Evolutionary conservation across 176 grass and related monocot genomes (phyloP), one percentile per base, ranked within the genome.

Genomic region (Ensete glaucum): DNA sequence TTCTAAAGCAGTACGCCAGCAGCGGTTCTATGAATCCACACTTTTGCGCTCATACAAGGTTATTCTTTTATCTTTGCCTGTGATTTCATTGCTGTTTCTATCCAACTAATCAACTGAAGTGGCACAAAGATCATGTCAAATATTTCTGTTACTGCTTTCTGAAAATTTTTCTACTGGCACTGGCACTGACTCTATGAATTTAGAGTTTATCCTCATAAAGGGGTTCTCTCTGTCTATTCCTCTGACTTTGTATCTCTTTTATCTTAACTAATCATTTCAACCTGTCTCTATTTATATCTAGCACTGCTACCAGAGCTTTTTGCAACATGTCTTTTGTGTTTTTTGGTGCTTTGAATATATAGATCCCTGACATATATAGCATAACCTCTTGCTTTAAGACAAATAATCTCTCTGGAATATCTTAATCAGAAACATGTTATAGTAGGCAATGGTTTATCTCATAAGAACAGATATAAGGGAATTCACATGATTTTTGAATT

Each of bases 1-100:
- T 76, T 98, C 95, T 49, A 88, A 98, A 82, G 86, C 83, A 72
- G 90, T 98, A 71, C 87, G 78, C 64, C 90, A 94, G 73, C 91
- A 74, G 1, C 85, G 90, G 76, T 84, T 87, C 80, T 94, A 85
- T 76, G 95, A 98, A 80, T 91, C 93, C 53, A 94, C 95, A 67
- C 90, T 94, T 84, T 29, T 94, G 66, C 77, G 86, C 65, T 93
- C 82, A 78, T 98, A 98, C 76, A 94, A 91, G 90, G 95, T 98
- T 74, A 54, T 73, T 65, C 64, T 81, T 77, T n/a, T 73, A 15
- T 11, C 11, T n/a, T 43, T 56, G 10, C 54, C 72, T 23, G 62
- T 66, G 52, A 69, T 23, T 54, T 76, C 7, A 21, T 25, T 3
- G 21, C 16, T 11, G 6, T 53, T 15, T 48, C 50, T 48, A 19